Percentiles rank a stretch among this genome's conserved stretches.
Evolutionary conservation across 192 early-diverging fungal genomes (phyloP).

Genomic region (Funneliformis geosporum): DNA sequence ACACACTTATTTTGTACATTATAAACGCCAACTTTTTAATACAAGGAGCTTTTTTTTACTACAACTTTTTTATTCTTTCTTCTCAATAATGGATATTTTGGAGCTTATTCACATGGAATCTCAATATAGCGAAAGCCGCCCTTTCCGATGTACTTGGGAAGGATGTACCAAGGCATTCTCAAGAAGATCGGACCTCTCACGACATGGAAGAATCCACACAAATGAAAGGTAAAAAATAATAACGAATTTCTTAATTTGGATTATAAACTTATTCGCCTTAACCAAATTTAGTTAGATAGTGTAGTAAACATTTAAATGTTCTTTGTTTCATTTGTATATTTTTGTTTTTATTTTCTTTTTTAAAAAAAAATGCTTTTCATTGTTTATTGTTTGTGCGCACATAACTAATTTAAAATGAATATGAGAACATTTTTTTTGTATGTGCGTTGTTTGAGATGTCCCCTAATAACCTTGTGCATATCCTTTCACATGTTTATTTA

Average conservation of each 20-base stretch:
- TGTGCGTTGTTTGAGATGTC: too few relatives aligned
- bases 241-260: not conserved
- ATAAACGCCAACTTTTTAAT: not conserved
- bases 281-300: not conserved
- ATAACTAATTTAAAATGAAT: too few relatives aligned
- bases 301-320: not conserved
- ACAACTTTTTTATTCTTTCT: too few relatives aligned
- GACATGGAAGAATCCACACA: constrained; percentile 79
- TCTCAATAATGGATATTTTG: constrained; percentile 53
- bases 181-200: constrained; percentile 68
- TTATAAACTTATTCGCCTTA: not conserved
- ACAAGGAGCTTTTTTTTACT: not conserved
- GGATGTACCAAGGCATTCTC: constrained; percentile 72
- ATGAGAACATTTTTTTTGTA: too few relatives aligned
- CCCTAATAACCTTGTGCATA: not conserved
- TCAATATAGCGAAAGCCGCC: constrained; percentile 48
- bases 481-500: not conserved
- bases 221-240: constrained; percentile 61
- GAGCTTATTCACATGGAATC: constrained; percentile 53
- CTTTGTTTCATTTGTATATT: not conserved
- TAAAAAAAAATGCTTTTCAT: not conserved
- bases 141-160: constrained; percentile 58
- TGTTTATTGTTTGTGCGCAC: not conserved
- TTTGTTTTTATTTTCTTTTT: too few relatives aligned
- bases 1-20: not conserved